These are phyloP conservation scores for Yarrowia sp. DNA, from an alignment of 805 yeast genomes.

Conservation along the genomic window DNA sequence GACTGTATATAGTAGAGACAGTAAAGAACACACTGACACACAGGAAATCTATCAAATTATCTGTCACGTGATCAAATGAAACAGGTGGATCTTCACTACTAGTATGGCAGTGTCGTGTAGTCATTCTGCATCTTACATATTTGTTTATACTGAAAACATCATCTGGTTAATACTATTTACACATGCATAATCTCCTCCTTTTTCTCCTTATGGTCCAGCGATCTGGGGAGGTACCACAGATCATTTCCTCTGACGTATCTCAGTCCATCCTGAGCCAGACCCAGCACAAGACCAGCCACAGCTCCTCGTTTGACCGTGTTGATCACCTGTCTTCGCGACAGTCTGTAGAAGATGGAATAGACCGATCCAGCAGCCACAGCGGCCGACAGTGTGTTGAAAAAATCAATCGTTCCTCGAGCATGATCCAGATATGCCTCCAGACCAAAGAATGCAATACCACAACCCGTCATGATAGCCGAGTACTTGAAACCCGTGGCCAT, in stretches of 20 bases:
- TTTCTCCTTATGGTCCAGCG: not conserved
- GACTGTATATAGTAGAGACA: no score
- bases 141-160: no score
- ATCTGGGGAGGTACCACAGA: slow-evolving; percentile 55
- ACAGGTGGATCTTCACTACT: no score
- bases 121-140: no score
- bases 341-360: slow-evolving; percentile 48
- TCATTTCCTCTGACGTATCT: slow-evolving; percentile 57
- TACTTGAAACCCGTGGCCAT: slow-evolving; percentile 48
- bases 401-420: slow-evolving; percentile 54
- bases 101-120: no score
- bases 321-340: slow-evolving; percentile 35
- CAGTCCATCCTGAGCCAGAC: slow-evolving; percentile 64
- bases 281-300: slow-evolving; percentile 57
- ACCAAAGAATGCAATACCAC: slow-evolving; percentile 54
- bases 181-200: slow-evolving; percentile 12
- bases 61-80: no score
- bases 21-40: no score
- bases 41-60: no score
- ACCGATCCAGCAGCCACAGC: slow-evolving; percentile 51
- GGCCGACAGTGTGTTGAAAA: slow-evolving; percentile 60
- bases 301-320: slow-evolving; percentile 50
- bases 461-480: slow-evolving; percentile 45
- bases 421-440: slow-evolving; percentile 62
- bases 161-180: not conserved